Evolutionary conservation across 352 stramenopile species (phyloP).

Genomic region (Globisporangium middletonii): DNA sequence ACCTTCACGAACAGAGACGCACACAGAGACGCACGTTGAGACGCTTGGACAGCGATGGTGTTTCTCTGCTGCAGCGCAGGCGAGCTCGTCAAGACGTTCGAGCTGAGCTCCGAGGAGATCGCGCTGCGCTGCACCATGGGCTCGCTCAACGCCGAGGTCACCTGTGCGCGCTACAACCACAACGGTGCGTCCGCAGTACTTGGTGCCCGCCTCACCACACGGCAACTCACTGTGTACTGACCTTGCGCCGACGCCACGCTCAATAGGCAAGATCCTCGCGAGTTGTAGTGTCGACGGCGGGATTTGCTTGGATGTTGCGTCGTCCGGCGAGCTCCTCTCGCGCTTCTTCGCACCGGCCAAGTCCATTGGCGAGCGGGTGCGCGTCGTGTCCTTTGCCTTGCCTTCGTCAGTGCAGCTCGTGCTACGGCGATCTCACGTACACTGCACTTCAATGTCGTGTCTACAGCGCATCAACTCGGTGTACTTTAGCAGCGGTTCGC

Average conservation of each 20-base stretch:
- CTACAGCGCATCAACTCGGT: slow-evolving; percentile 54
- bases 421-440: background rate
- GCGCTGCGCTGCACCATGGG: slow-evolving; percentile 31
- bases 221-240: no score
- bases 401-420: no score
- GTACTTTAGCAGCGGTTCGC: slow-evolving; percentile 64
- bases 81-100: slow-evolving; percentile 51
- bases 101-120: slow-evolving; percentile 46
- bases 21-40: no score
- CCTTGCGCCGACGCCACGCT: no score
- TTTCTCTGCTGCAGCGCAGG: slow-evolving; percentile 54
- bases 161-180: slow-evolving; percentile 60
- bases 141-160: slow-evolving; percentile 51
- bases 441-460: background rate
- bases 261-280: slow-evolving; percentile 46
- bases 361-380: slow-evolving; percentile 28
- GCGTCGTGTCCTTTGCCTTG: slow-evolving; percentile 2
- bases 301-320: slow-evolving; percentile 51
- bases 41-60: slow-evolving; percentile 11
- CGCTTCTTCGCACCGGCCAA: slow-evolving; percentile 54
- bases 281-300: slow-evolving; percentile 54
- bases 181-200: slow-evolving; percentile 23
- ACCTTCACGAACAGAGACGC: no score
- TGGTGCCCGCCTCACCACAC: background rate
- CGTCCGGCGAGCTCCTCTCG: slow-evolving; percentile 52